A percentile compares a stretch with the other conserved stretches of the same genome.
phyloP scores from a whole-genome alignment of 208 protist species.

The Novymonas esmeraldas region DNA sequence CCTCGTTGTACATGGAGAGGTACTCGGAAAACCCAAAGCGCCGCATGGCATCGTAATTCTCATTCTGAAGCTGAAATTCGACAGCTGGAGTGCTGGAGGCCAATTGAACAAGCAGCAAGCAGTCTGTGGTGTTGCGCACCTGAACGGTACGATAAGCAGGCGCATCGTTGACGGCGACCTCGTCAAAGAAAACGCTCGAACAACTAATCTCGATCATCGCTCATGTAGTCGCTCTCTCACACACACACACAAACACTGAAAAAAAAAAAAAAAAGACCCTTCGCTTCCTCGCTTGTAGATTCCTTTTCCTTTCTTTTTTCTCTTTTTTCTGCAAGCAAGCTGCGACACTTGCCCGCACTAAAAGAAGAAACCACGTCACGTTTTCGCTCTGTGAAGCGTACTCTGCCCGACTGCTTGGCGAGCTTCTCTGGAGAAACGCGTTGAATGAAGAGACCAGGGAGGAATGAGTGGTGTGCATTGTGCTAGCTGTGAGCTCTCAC shows the following conservation, averaged over 20 bases:
- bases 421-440: too few relatives aligned
- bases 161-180: conserved; percentile 72
- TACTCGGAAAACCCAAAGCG: conserved; percentile 15
- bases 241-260: neutral
- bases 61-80: conserved; percentile 61
- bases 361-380: too few relatives aligned
- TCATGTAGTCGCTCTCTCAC: neutral
- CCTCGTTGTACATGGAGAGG: conserved; percentile 48
- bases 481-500: too few relatives aligned
- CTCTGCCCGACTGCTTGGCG: too few relatives aligned
- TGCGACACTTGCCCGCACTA: too few relatives aligned
- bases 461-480: too few relatives aligned
- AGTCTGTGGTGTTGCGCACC: conserved; percentile 42
- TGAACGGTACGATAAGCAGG: conserved; percentile 54
- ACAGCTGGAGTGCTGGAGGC: conserved; percentile 38
- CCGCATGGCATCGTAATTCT: conserved; percentile 49
- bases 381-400: too few relatives aligned
- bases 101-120: conserved; percentile 42
- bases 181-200: conserved; percentile 44
- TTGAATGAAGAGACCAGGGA: too few relatives aligned
- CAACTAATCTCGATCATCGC: conserved; percentile 5
- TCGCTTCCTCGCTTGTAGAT: neutral
- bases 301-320: too few relatives aligned
- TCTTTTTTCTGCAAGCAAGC: too few relatives aligned
- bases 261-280: neutral